Evolutionary conservation across 2,329 filamentous ascomycete species (phyloP), one percentile per base, ranked within the genome.

Genomic region (Ophiostoma populinum): DNA sequence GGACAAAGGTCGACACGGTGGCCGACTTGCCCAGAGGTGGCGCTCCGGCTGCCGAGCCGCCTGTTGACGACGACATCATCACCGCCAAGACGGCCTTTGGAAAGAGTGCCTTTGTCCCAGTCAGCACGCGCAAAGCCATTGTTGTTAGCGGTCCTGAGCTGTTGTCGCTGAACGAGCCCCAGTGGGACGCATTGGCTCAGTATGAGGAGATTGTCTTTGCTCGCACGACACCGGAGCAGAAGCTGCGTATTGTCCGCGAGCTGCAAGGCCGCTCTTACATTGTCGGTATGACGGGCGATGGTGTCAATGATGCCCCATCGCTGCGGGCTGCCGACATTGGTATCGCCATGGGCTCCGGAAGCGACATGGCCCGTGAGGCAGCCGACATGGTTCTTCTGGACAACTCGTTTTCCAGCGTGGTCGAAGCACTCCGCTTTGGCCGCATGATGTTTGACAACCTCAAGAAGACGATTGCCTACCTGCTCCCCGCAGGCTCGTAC

Each of bases 231-330:
- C 79, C 78, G 0, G 78, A 85, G 47, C 78, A 85, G 49, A 86
- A 86, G 50, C 65, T 85, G 6, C 71, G 76, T 22, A 85, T 85
- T 41, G 78, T 86, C n/a, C 68, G 69, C 20, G 77, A 80, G 49
- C 75, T 83, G 41, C 78, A 81, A 48, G 54, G 61, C 1, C 59
- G 67, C 7, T 61, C 67, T 48, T 77, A 44, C 53, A 75, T 80
- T 2, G 71, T 92, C 1, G 82, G 75, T 25, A 90, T 92, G 70
- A 80, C 86, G 2, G 83, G 82, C 24, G 82, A 92, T 45, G 82
- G 83, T 13, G 81, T 87, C 45, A 92, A 92, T 47, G 83, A 92
- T 48, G 78, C 81, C 0, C 81, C 82, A 0, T 82, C 82, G 2
- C 67, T 92, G 4, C 73, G 78, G 2, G 74, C 75, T 1, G 80